These are phyloP conservation scores for Diplocarpon mali DNA, from an alignment of 2,329 filamentous ascomycete species.

Conservation along the genomic window DNA sequence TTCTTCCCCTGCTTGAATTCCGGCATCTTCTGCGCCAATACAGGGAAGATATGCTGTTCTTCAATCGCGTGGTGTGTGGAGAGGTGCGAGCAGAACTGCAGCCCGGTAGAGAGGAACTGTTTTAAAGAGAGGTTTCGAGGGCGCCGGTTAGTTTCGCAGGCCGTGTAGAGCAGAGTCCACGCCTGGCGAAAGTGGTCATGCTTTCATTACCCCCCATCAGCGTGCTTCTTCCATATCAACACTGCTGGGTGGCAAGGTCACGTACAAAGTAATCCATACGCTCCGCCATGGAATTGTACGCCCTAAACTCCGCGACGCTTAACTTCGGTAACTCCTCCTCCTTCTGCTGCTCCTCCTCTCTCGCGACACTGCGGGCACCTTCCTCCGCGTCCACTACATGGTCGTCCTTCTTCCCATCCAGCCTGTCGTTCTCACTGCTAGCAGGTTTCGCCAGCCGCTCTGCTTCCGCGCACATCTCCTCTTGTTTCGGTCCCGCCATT, in stretches of 20 bases:
- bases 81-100: slow-evolving; percentile 63
- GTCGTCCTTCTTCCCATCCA: slow-evolving; percentile 32
- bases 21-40: slow-evolving; percentile 67
- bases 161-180: slow-evolving; percentile 61
- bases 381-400: slow-evolving; percentile 24
- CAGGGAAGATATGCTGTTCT: slow-evolving; percentile 69
- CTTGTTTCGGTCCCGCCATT: slow-evolving; percentile 13
- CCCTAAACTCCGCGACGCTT: slow-evolving; percentile 42
- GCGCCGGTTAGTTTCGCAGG: slow-evolving; percentile 48
- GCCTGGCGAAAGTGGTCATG: slow-evolving; percentile 66
- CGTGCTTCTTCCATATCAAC: background rate
- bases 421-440: slow-evolving; percentile 32
- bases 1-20: slow-evolving; percentile 47
- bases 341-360: slow-evolving; percentile 10
- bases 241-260: slow-evolving; percentile 1
- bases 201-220: slow-evolving; percentile 29
- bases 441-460: slow-evolving; percentile 43
- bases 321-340: slow-evolving; percentile 37
- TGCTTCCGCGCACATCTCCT: slow-evolving; percentile 2
- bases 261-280: slow-evolving; percentile 52
- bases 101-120: slow-evolving; percentile 55
- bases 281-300: slow-evolving; percentile 53
- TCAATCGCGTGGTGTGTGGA: slow-evolving; percentile 73
- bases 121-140: slow-evolving; percentile 53
- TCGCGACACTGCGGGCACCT: background rate